Base-by-base conservation (phyloP, 2,329 filamentous ascomycete species). In the Phialophora macrospora region DNA sequence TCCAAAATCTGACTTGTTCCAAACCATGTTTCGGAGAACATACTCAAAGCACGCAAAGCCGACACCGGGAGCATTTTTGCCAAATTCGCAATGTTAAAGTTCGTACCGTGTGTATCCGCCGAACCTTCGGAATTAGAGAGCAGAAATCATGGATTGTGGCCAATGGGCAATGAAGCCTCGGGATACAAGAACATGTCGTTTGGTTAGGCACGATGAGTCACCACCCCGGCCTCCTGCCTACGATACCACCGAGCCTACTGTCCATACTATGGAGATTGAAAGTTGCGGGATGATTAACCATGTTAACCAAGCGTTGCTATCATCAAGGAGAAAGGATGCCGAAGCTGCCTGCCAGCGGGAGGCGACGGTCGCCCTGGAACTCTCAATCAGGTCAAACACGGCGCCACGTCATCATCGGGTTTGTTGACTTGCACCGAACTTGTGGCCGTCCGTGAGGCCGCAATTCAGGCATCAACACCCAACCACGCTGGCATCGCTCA, bases 281-380 rank as follows among this genome's bases (percentile, higher is more conserved):
- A n/a, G 38, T n/a, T 44, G 38, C 17, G 38, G 17, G 7, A 8
- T n/a, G 38, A 41, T 5, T 41, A 41, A 41, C 38, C 38, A 17
- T 41, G 38, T 14, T 41, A 17, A 14, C 14, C 17, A 41, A 41
- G 12, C 14, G 12, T 5, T n/a, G 20, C 14, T 6, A 48, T 48
- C 20, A 20, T 48, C 2, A 9, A 22, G 46, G 20, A 4, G 14
- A 51, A 26, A 26, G 14, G 3, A 5, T 3, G 20, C 20, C 48
- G 48, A 51, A 44, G 34, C 38, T 44, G 38, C 17, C 17, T 44
- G 38, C 38, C 17, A 22, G 26, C 20, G 17, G 26, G 30, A 59
- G 56, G 56, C 56, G 56, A 59, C 56, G 41, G 56, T 59, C 56
- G 56, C 38, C 56, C 56, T 59, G 38, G 14, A 14, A 17, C 38